Base-by-base conservation (phyloP, 2,329 filamentous ascomycete species). In the Talaromyces albobiverticillius region DNA sequence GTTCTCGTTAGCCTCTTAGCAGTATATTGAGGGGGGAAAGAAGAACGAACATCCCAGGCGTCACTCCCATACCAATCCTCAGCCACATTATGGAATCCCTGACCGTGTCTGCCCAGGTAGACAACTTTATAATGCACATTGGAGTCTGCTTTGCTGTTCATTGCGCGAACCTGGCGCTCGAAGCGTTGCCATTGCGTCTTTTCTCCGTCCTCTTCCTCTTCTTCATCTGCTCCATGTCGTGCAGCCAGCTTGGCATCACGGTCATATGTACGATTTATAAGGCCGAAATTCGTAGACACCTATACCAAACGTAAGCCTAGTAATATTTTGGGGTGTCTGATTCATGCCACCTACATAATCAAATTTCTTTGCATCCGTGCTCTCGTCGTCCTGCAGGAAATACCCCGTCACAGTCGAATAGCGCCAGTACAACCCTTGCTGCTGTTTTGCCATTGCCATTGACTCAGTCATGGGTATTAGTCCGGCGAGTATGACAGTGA, bases 41-140 rank as follows among this genome's bases (percentile, higher is more conserved):
- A 34, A 16, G 13, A 23, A 68, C 73, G 48, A 70, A 81, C 79
- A 67, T 86, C 81, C 83, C 83, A 86, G 2, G 76, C 74, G 13
- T 77, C 72, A 0, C 79, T 84, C 26, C 82, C 83, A 57, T 84
- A 85, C 57, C 73, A 78, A 2, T 68, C 63, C 61, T 86, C 79
- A 1, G 82, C 83, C 11, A 82, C 81, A 62, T 86, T 86, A 67
- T 86, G 81, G 56, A 74, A 75, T 4, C 83, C 83, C 64, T 86
- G 76, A 20, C 83, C 83, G 62, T 86, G 83, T 25, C 83, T 76
- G 40, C 80, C 82, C 34, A 84, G 69, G 62, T 80, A 83, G 34
- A 86, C 70, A 0, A 86, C 68, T 49, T 79, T 79, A 67, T 83
- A 85, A 22, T 68, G 67, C 3, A 74, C 71, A 32, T 70, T 70